Evolutionary conservation across 257 asterid species (phyloP).

Genomic region (Ophiorrhiza pumila): DNA sequence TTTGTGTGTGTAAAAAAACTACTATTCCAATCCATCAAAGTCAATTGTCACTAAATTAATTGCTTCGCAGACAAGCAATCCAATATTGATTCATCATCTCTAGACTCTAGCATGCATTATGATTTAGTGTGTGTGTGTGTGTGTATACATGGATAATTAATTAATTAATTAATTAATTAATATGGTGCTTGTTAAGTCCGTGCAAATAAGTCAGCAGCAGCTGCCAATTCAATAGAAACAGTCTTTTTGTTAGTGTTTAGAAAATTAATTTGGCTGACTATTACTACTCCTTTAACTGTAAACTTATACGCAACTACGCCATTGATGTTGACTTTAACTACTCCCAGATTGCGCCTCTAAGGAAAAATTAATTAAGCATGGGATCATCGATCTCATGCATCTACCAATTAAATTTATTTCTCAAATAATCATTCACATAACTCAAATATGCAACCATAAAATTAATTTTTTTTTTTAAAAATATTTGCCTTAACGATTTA

Average conservation of each 20-base stretch:
- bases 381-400: too few relatives aligned
- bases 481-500: too few relatives aligned
- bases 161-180: too few relatives aligned
- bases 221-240: not conserved
- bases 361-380: not conserved
- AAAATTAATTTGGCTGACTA: not conserved
- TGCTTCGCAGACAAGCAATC: not conserved
- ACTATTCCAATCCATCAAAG: too few relatives aligned
- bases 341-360: not conserved
- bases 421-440: too few relatives aligned
- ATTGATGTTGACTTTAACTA: constrained; percentile 9
- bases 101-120: too few relatives aligned
- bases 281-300: not conserved
- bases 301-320: not conserved
- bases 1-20: not conserved
- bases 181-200: not conserved
- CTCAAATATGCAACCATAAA: too few relatives aligned
- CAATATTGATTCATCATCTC: not conserved
- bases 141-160: too few relatives aligned
- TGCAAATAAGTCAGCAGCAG: not conserved
- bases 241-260: not conserved
- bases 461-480: too few relatives aligned
- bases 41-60: constrained; percentile 3
- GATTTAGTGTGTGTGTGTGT: too few relatives aligned
- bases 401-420: not conserved